Evolutionary conservation across 495 filamentous ascomycete genomes (phyloP).

Genomic region (Beverwykella pulmonaria): DNA sequence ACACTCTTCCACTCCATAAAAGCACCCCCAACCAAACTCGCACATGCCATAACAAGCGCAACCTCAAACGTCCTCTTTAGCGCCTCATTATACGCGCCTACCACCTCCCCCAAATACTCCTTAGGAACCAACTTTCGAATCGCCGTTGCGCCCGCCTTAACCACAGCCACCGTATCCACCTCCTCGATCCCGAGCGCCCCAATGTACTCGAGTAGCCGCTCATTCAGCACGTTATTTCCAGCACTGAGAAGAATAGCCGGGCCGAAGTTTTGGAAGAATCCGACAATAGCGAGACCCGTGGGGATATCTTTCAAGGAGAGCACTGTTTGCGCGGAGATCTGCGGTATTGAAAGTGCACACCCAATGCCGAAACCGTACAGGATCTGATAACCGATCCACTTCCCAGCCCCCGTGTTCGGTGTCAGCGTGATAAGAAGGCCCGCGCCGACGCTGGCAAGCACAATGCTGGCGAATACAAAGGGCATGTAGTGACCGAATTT

Average conservation of each 20-base stretch:
- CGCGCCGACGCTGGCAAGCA: conserved; percentile 8
- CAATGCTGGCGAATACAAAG: conserved; percentile 7
- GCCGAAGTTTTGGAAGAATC: conserved; percentile 40
- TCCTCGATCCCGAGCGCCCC: not conserved
- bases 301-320: conserved; percentile 18
- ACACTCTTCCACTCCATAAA: conserved; percentile 19
- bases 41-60: conserved; percentile 1
- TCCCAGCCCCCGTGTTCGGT: not conserved
- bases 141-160: conserved; percentile 21
- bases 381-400: conserved; percentile 32
- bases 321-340: conserved; percentile 13
- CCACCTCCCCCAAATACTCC: not conserved
- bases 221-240: conserved; percentile 39
- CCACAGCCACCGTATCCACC: conserved; percentile 1
- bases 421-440: conserved; percentile 27
- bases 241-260: conserved; percentile 40
- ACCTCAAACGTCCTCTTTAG: conserved; percentile 4
- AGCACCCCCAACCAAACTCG: not conserved
- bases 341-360: conserved; percentile 6
- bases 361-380: conserved; percentile 25
- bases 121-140: conserved; percentile 7
- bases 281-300: conserved; percentile 25
- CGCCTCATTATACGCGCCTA: conserved; percentile 16
- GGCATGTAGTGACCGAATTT: conserved; percentile 30
- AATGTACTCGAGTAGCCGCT: conserved; percentile 24